Evolutionary conservation across 805 yeast species (phyloP), one percentile per base, ranked within the genome.

Genomic region (Yamadazyma sp.): DNA sequence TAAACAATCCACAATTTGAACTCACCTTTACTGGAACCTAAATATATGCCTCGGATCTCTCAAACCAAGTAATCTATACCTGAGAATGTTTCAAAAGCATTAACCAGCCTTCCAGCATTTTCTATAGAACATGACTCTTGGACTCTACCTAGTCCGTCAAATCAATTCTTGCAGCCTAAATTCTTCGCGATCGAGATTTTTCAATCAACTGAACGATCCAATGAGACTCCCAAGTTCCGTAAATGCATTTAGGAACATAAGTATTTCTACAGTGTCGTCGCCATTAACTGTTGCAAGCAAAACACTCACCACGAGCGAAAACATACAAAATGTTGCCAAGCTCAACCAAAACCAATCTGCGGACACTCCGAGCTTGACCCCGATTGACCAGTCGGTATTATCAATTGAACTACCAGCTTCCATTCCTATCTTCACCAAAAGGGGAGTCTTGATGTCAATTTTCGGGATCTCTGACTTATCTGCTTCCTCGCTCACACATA

Each of bases 321-420:
- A 40, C 20, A 45, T 45, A 16, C 39, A 42, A 27, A 40, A 39
- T 40, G 47, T 44, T 8, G 32, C 46, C 20, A 38, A 42, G 15
- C 41, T 54, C 33, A 46, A 40, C 13, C 31, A 32, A 25, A 43
- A 35, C 31, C 33, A 32, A 24, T 23, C 37, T 8, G 25, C 31
- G n/a, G 42, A 39, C 25, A n/a, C 44, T 22, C 37, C 44, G 5
- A 19, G 19, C 12, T 12, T 41, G 6, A 32, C 28, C 3, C 41
- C 44, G 8, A 32, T 78, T 38, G 82, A 80, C 5, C 57, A 54
- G 4, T 61, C 78, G 0, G 62, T 77, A 0, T 55, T 78, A 15
- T 62, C 75, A 5, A 53, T 78, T n/a, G 59, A 67, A 1, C 52
- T 75, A n/a, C 80, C 82, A 1, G 79, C 86, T 1, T 78, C 84